Evolutionary conservation across 176 grass and related monocot genomes (phyloP).

Genomic region (Miscanthus lutarioriparius): DNA sequence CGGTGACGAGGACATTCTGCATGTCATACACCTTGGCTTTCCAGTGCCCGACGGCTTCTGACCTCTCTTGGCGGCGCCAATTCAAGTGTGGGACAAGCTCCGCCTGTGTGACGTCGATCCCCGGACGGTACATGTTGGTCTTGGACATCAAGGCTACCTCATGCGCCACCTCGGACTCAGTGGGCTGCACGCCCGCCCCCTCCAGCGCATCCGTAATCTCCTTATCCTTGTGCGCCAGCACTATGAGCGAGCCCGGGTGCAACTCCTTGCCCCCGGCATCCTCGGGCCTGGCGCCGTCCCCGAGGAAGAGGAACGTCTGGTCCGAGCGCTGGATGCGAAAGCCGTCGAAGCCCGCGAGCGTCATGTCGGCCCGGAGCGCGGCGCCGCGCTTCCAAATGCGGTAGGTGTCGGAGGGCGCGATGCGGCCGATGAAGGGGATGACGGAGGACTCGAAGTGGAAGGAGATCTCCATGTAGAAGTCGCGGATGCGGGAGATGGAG

Average conservation of each 20-base stretch:
- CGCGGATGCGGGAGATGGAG: slow-evolving; percentile 63
- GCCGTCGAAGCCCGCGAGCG: slow-evolving; percentile 80
- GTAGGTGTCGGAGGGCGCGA: slow-evolving; percentile 93
- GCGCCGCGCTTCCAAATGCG: slow-evolving; percentile 95
- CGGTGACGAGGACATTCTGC: slow-evolving; percentile 82
- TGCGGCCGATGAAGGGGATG: slow-evolving; percentile 92
- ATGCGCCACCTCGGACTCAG: slow-evolving; percentile 81
- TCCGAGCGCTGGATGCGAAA: slow-evolving; percentile 94
- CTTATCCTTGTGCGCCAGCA: slow-evolving; percentile 89
- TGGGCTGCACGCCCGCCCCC: slow-evolving; percentile 82
- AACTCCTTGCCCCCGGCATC: slow-evolving; percentile 59
- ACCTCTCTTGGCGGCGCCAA: slow-evolving; percentile 85
- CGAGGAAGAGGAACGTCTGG: slow-evolving; percentile 92
- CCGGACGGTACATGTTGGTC: slow-evolving; percentile 95
- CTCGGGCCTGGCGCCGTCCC: slow-evolving; percentile 55
- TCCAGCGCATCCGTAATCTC: slow-evolving; percentile 94
- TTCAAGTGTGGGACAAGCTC: slow-evolving; percentile 89
- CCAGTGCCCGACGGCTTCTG: slow-evolving; percentile 77
- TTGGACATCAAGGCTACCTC: slow-evolving; percentile 93
- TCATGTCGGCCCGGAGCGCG: slow-evolving; percentile 81
- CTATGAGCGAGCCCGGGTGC: slow-evolving; percentile 81
- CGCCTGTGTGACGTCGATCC: slow-evolving; percentile 94
- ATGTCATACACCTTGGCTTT: slow-evolving; percentile 96
- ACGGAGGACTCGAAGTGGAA: slow-evolving; percentile 99
- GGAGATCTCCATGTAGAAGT: slow-evolving; percentile 99